Conservation (phyloP, 306 rosid genomes). For the Myrica gale region DNA sequence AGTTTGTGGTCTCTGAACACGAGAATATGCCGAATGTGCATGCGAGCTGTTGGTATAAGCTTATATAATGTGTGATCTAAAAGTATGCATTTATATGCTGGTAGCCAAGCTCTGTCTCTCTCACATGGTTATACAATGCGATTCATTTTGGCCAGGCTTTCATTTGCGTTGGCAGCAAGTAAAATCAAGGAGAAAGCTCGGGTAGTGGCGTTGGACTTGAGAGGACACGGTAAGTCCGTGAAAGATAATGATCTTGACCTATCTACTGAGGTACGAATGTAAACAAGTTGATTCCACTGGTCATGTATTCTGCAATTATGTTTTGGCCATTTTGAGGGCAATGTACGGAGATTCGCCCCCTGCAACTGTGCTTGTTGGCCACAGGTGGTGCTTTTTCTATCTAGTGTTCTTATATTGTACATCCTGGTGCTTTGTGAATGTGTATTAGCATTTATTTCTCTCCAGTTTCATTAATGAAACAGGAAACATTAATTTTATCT, state of each 20-base stretch:
- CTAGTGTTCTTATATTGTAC: conserved; percentile 12
- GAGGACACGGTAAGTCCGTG: conserved; percentile 91
- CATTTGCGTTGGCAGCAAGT: conserved; percentile 74
- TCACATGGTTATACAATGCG: not conserved
- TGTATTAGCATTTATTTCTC: not conserved
- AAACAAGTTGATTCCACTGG: not conserved
- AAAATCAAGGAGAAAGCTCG: conserved; percentile 79
- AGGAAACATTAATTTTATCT: not conserved
- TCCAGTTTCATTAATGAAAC: not conserved
- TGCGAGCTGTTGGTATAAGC: not conserved
- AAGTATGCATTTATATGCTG: not conserved
- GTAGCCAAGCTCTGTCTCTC: not conserved
- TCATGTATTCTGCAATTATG: conserved; percentile 58
- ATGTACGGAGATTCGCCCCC: conserved; percentile 82
- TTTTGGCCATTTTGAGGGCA: conserved; percentile 64
- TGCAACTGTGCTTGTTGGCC: conserved; percentile 58
- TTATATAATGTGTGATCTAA: too few relatives aligned
- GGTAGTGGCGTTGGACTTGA: conserved; percentile 86
- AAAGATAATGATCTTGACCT: conserved; percentile 78
- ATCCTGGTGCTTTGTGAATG: not conserved
- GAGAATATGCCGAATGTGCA: not conserved
- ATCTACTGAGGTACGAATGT: conserved; percentile 66
- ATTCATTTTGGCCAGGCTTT: conserved; percentile 56
- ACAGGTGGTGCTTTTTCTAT: conserved; percentile 51
- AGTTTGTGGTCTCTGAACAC: not conserved